These are phyloP conservation scores for Pseudocercospora ulei DNA, from an alignment of 2,329 filamentous ascomycete species.

Conservation along the genomic window DNA sequence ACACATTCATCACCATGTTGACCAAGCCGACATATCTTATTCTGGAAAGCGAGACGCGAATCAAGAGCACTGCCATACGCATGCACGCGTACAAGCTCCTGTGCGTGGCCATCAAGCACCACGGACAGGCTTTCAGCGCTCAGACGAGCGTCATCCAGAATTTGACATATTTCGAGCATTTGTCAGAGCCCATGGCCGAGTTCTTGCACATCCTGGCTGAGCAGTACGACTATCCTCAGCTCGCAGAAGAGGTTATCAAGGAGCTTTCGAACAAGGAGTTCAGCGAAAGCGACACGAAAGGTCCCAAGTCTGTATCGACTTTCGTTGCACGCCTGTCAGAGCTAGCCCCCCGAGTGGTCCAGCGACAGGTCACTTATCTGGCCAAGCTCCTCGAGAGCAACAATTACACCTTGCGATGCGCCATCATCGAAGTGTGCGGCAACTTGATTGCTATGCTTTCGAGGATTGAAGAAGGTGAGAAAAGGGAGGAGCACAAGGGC, in stretches of 20 bases:
- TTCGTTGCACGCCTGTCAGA: constrained; percentile 93
- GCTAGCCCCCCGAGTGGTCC: constrained; percentile 78
- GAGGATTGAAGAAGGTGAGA: constrained; percentile 66
- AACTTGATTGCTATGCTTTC: constrained; percentile 88
- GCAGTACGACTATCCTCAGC: constrained; percentile 93
- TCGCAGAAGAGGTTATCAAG: constrained; percentile 84
- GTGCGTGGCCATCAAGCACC: constrained; percentile 93
- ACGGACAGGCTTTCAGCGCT: constrained; percentile 90
- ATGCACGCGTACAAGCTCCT: constrained; percentile 98
- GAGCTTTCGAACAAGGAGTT: constrained; percentile 97
- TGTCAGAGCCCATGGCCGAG: constrained; percentile 98
- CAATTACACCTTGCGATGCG: constrained; percentile 87
- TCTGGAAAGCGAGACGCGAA: constrained; percentile 83
- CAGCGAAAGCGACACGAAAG: constrained; percentile 88
- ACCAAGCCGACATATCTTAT: constrained; percentile 90
- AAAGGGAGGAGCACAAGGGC: constrained; percentile 82
- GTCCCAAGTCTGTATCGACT: constrained; percentile 88
- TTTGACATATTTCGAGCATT: constrained; percentile 92
- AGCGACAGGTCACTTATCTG: constrained; percentile 93
- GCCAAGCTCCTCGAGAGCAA: constrained; percentile 95
- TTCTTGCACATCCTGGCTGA: constrained; percentile 92
- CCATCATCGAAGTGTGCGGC: constrained; percentile 91
- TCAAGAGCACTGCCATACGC: constrained; percentile 77
- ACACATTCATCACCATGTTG: constrained; percentile 86
- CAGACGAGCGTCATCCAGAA: constrained; percentile 98